These are phyloP conservation scores for Nigrospora oryzae DNA, from an alignment of 2,329 filamentous ascomycete species.

Conservation along the genomic window DNA sequence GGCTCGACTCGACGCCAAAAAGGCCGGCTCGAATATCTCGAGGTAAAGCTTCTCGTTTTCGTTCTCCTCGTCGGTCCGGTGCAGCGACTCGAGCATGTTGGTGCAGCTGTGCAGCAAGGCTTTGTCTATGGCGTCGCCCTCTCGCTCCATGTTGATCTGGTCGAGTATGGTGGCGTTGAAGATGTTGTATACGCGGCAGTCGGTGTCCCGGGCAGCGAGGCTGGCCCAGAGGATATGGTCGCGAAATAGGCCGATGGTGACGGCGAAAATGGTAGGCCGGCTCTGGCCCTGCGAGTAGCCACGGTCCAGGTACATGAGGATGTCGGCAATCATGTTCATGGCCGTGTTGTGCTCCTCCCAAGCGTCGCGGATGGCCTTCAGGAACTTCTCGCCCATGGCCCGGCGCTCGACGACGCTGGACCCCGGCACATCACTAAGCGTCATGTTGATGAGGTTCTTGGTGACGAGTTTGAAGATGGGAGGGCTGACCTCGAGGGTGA, in stretches of 20 bases:
- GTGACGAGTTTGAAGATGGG: slow-evolving; percentile 65
- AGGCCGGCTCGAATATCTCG: slow-evolving; percentile 72
- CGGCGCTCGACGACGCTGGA: slow-evolving; percentile 71
- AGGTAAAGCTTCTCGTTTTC: slow-evolving; percentile 78
- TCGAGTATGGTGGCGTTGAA: slow-evolving; percentile 79
- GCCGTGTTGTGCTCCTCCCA: slow-evolving; percentile 88
- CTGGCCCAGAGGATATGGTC: slow-evolving; percentile 69
- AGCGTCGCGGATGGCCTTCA: slow-evolving; percentile 64
- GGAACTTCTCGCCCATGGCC: slow-evolving; percentile 72
- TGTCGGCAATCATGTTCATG: slow-evolving; percentile 95
- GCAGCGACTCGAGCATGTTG: slow-evolving; percentile 83
- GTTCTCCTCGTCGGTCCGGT: slow-evolving; percentile 70
- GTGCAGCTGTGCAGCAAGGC: slow-evolving; percentile 73
- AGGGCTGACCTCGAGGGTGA: slow-evolving; percentile 63
- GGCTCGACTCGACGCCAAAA: slow-evolving; percentile 57
- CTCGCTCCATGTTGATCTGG: slow-evolving; percentile 85
- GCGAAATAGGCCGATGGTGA: slow-evolving; percentile 80
- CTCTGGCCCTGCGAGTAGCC: slow-evolving; percentile 65
- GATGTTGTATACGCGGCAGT: slow-evolving; percentile 58
- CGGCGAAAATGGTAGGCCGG: slow-evolving; percentile 71
- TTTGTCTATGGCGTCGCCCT: slow-evolving; percentile 82
- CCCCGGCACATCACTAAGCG: slow-evolving; percentile 45
- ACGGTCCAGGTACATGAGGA: slow-evolving; percentile 95
- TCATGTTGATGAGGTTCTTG: slow-evolving; percentile 51
- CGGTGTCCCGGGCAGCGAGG: slow-evolving; percentile 32